Evolutionary conservation across 176 grass and related monocot species (phyloP).

Genomic region (Paspalum notatum): DNA sequence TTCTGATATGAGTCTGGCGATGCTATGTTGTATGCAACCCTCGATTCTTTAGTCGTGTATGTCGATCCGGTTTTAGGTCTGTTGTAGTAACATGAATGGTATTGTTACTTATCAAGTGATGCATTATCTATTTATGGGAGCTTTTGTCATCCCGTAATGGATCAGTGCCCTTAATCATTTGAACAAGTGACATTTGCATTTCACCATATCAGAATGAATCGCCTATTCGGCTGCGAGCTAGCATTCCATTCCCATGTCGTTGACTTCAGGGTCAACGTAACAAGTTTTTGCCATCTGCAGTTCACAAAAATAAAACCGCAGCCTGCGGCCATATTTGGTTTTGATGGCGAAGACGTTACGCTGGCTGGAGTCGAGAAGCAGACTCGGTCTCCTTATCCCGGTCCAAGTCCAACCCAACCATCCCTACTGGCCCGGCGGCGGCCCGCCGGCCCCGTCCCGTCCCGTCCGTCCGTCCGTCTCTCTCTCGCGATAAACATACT

Average conservation of each 20-base stretch:
- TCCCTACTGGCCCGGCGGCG: background rate
- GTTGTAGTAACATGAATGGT: background rate
- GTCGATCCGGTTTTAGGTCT: constrained; percentile 16
- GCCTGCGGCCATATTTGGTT: background rate
- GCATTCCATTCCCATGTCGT: background rate
- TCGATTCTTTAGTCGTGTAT: background rate
- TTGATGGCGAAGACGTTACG: background rate
- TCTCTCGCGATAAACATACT: constrained; percentile 11
- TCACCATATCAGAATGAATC: background rate
- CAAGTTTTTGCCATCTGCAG: background rate
- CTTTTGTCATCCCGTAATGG: background rate
- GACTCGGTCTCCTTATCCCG: constrained; percentile 34
- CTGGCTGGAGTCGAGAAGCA: too few species aligned
- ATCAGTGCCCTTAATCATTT: background rate
- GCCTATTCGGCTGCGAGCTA: background rate
- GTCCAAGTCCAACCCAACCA: constrained; percentile 34
- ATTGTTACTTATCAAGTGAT: background rate
- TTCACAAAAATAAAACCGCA: background rate
- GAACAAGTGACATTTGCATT: background rate
- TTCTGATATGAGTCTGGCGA: background rate
- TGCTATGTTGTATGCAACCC: background rate
- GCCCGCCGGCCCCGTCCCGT: too few species aligned
- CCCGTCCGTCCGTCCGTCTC: background rate
- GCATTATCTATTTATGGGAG: background rate
- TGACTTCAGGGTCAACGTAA: background rate